Percentiles rank a stretch among this genome's conserved stretches.
phyloP scores from a whole-genome alignment of 1,284 basidiomycete species.

The Fomes fomentarius region DNA sequence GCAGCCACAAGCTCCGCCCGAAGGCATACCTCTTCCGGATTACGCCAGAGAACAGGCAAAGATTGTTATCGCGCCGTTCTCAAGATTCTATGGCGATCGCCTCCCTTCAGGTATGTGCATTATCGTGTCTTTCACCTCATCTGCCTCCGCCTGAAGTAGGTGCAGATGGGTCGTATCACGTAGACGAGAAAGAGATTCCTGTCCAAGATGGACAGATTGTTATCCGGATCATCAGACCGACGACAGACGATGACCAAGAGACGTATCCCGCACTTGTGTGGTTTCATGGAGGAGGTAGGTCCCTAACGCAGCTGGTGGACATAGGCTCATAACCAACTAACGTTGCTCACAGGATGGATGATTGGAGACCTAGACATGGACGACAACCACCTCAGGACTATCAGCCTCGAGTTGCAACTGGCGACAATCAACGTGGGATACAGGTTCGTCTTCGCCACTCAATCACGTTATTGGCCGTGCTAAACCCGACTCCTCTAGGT shows the following conservation, averaged over 20 bases:
- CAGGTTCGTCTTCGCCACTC: constrained; percentile 4
- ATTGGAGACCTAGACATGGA: constrained; percentile 15
- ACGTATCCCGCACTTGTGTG: constrained; percentile 22
- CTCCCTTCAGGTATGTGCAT: too few species aligned
- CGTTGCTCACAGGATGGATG: constrained; percentile 13
- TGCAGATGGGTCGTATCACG: background rate
- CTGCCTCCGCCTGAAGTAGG: background rate
- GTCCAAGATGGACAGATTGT: constrained; percentile 21
- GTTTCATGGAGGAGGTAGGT: constrained; percentile 25
- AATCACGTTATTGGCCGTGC: too few species aligned
- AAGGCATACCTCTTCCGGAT: background rate
- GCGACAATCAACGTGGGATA: constrained; percentile 13
- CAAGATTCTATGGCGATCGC: too few species aligned
- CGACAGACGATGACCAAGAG: background rate
- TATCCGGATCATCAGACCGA: constrained; percentile 14
- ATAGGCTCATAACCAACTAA: background rate
- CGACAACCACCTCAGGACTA: constrained; percentile 9
- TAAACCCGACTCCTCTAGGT: too few species aligned
- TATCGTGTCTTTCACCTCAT: too few species aligned
- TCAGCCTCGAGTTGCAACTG: constrained; percentile 9
- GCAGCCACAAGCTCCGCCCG: background rate
- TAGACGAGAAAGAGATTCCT: constrained; percentile 2
- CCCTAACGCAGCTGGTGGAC: too few species aligned
- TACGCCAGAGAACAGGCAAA: background rate
- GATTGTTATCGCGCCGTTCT: background rate